A percentile compares a stretch with the other conserved stretches of the same genome.
Evolutionary conservation across 768 basidiomycete species (phyloP).

Genomic region (Termitomyces sp.): DNA sequence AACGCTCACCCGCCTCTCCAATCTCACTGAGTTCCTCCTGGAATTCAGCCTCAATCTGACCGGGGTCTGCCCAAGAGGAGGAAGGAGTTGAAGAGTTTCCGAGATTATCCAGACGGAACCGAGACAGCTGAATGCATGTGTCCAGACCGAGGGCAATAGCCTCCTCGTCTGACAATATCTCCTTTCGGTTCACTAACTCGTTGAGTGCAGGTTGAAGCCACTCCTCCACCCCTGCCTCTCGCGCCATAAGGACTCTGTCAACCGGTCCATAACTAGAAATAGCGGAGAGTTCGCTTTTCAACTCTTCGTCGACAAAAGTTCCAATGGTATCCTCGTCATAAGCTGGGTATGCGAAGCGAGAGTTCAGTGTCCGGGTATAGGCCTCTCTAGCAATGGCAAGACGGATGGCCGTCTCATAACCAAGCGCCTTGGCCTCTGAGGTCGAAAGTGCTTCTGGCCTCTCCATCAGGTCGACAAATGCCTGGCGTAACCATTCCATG

Average conservation of each 20-base stretch:
- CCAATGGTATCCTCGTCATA: no score
- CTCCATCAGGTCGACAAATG: not conserved
- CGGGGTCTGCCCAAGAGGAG: not conserved
- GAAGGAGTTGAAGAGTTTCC: not conserved
- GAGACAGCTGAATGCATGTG: not conserved
- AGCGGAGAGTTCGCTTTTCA: not conserved
- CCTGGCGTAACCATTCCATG: not conserved
- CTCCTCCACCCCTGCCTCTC: not conserved
- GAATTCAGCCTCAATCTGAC: not conserved
- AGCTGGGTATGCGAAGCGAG: no score
- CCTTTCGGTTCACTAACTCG: not conserved
- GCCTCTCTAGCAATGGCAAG: not conserved
- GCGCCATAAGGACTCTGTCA: not conserved
- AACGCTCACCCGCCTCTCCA: not conserved
- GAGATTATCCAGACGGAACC: not conserved
- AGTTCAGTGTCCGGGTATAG: no score
- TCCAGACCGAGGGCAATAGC: not conserved
- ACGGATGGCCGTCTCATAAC: not conserved
- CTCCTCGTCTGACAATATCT: not conserved
- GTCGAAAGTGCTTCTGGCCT: not conserved
- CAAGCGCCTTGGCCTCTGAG: not conserved
- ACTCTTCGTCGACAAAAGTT: not conserved
- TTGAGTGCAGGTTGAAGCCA: not conserved
- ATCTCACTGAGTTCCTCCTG: not conserved
- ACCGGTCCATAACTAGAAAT: not conserved